Evolutionary conservation across 306 rosid species (phyloP).

Genomic region (Cicer cuneatum): DNA sequence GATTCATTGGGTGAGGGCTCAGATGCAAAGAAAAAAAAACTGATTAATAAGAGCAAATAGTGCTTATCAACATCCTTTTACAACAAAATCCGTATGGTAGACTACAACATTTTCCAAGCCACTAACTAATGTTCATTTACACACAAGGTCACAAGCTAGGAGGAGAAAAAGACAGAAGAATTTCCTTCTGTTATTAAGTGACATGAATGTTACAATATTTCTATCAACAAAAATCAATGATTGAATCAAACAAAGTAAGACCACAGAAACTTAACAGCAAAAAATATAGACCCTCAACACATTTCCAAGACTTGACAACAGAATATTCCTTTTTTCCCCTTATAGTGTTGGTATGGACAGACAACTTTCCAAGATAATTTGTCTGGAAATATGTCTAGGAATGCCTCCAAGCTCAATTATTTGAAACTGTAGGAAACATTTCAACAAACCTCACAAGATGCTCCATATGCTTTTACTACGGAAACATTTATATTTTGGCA

Average conservation of each 20-base stretch:
- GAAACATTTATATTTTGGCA: slow-evolving; percentile 35
- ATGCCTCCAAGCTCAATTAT: slow-evolving; percentile 44
- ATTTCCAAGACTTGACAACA: slow-evolving; percentile 38
- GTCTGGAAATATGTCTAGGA: slow-evolving; percentile 34
- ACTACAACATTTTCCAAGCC: slow-evolving; percentile 36
- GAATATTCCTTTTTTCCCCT: slow-evolving; percentile 25
- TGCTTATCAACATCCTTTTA: slow-evolving; percentile 24
- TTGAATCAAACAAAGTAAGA: slow-evolving; percentile 36
- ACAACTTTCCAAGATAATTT: slow-evolving; percentile 37
- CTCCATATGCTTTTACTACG: slow-evolving; percentile 36
- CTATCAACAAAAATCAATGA: slow-evolving; percentile 44
- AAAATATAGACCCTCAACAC: slow-evolving; percentile 43
- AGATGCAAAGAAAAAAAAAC: not conserved
- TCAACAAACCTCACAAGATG: slow-evolving; percentile 45
- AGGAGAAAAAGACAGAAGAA: slow-evolving; percentile 22
- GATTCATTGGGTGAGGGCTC: not conserved
- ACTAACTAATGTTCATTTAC: slow-evolving; percentile 44
- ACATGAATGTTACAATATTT: slow-evolving; percentile 38
- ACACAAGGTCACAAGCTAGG: slow-evolving; percentile 39
- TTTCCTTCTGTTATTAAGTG: slow-evolving; percentile 45
- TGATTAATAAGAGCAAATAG: not conserved
- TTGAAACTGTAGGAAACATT: slow-evolving; percentile 41
- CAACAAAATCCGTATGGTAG: slow-evolving; percentile 33
- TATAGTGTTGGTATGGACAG: slow-evolving; percentile 41
- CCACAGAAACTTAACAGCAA: slow-evolving; percentile 33